A percentile compares a stretch with the other conserved stretches of the same genome.
phyloP scores from a whole-genome alignment of 805 yeast genomes.

The Myxozyma nipponensis region DNA sequence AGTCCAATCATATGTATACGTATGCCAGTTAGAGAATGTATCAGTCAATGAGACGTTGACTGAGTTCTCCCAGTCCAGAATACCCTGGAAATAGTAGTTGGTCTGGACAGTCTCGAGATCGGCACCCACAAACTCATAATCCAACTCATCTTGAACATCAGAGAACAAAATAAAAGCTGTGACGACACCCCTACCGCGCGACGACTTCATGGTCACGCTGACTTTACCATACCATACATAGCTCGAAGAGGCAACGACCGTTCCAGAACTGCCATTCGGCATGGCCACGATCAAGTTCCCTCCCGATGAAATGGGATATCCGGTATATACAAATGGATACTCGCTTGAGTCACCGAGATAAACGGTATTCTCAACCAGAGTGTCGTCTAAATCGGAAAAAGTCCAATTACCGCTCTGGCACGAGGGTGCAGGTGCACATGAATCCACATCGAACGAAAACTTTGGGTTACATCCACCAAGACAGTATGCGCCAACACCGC shows the following conservation, averaged over 20 bases:
- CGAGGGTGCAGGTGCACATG: conserved; percentile 85
- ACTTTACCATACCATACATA: conserved; percentile 88
- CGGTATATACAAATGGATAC: conserved; percentile 65
- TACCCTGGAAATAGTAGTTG: conserved; percentile 77
- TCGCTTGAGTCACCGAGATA: conserved; percentile 70
- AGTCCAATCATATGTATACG: conserved; percentile 84
- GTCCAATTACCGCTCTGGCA: conserved; percentile 46
- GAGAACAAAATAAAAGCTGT: conserved; percentile 79
- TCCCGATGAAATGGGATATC: conserved; percentile 48
- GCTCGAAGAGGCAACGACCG: conserved; percentile 73
- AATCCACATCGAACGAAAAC: conserved; percentile 55
- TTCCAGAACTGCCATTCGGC: conserved; percentile 72
- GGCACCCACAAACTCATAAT: conserved; percentile 80
- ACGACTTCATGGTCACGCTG: conserved; percentile 62
- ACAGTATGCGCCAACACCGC: conserved; percentile 77
- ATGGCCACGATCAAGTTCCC: conserved; percentile 64
- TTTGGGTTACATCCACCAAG: conserved; percentile 85
- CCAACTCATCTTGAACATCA: conserved; percentile 86
- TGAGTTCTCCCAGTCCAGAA: conserved; percentile 62
- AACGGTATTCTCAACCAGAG: conserved; percentile 37
- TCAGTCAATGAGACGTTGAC: conserved; percentile 42
- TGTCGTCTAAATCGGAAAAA: conserved; percentile 36
- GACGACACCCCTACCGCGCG: conserved; percentile 75
- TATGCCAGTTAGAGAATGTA: conserved; percentile 68
- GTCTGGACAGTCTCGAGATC: conserved; percentile 65